Evolutionary conservation across 2,329 filamentous ascomycete species (phyloP), one percentile per base, ranked within the genome.

Genomic region (Pyrenophora seminiperda): DNA sequence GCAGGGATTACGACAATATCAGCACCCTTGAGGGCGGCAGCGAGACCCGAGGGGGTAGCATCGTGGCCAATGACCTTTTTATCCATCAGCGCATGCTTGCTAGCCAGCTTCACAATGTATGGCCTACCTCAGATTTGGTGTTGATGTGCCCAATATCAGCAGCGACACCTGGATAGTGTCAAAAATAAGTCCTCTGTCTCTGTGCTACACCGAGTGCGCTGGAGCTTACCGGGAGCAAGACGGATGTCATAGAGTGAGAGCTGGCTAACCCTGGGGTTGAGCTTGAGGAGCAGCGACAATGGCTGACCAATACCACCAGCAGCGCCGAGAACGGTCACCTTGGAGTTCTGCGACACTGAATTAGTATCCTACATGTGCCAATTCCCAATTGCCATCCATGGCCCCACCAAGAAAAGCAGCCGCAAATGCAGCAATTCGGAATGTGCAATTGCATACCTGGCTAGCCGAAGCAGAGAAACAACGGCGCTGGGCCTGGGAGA

Each of bases 131-230:
- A 82, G 89, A 93, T 87, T 96, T 95, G 80, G 93, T 97, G 88
- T 97, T 97, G 86, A 99, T 91, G 84, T 99, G 94, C 73, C 89
- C 90, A 78, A 99, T 86, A 79, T 99, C 94, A 76, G 94, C 94
- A 69, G 93, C 94, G 78, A 99, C 94, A 88, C 93, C 93, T 94
- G 67, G 31, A 39, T 32, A 43, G 51, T 37, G 39, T 36, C 5
- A 67, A 65, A 67, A 37, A 68, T 59, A 47, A 53, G 30, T 32
- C 7, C 10, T 37, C 34, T 15, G 27, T 36, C 10, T 37, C 34
- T 15, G 27, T 36, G 20, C 32, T 24, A 31, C 38, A 11, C 13
- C 19, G 32, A 42, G 24, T 37, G 17, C 34, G 32, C 32, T 33
- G 43, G 27, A 50, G 81, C 86, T 62, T 86, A 95, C 91, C 92